Conservation (phyloP, 2,329 filamentous ascomycete genomes). For the Aureobasidium sp. region DNA sequence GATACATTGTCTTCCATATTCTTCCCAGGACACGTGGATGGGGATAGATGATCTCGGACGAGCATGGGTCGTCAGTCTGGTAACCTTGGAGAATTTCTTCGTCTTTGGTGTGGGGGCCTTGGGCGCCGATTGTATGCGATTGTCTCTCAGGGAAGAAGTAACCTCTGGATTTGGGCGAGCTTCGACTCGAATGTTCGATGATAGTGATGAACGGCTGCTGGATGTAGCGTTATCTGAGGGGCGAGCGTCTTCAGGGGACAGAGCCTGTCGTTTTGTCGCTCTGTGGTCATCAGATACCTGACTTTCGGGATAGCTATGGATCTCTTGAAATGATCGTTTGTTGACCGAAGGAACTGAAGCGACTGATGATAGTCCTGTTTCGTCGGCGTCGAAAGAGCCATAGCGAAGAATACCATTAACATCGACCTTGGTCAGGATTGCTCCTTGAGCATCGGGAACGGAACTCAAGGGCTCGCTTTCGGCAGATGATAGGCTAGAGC, state of each 20-base stretch:
- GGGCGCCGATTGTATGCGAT: not conserved
- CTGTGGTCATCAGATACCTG: constrained; percentile 8
- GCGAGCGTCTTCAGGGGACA: not conserved
- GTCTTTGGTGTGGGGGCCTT: constrained; percentile 4
- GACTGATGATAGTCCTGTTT: constrained; percentile 16
- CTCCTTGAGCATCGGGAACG: not conserved
- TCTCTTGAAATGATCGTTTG: constrained; percentile 11
- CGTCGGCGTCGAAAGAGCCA: constrained; percentile 14
- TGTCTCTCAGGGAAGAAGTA: not conserved
- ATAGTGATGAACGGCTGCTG: not conserved
- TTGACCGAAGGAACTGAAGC: constrained; percentile 12
- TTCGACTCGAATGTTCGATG: not conserved
- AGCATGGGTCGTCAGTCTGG: constrained; percentile 16
- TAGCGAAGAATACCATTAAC: constrained; percentile 12
- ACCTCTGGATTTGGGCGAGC: not conserved
- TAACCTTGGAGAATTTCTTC: constrained; percentile 4
- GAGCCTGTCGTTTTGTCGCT: constrained; percentile 12
- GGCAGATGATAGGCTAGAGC: constrained; percentile 9
- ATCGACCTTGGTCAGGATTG: constrained; percentile 11
- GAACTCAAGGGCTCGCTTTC: constrained; percentile 8
- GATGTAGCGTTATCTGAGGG: not conserved
- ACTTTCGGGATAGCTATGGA: constrained; percentile 11
- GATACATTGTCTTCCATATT: constrained; percentile 89
- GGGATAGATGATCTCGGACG: constrained; percentile 64
- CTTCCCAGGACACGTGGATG: constrained; percentile 56